phyloP scores from a whole-genome alignment of 768 basidiomycete genomes.

The Xerocomellus chrysenteron region DNA sequence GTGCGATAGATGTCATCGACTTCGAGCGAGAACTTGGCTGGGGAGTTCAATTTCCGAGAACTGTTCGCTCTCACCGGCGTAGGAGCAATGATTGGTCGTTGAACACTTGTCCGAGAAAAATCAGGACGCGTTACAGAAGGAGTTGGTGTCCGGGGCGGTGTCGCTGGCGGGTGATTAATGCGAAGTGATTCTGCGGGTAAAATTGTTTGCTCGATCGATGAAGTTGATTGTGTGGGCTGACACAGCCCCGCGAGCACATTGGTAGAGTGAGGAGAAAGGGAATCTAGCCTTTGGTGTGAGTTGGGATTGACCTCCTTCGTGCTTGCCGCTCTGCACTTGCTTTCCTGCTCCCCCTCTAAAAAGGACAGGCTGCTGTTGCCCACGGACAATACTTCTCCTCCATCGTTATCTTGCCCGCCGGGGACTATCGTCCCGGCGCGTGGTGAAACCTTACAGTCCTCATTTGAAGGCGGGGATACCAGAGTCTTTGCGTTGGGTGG shows the following conservation, averaged over 20 bases:
- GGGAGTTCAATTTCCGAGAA: conserved; percentile 21
- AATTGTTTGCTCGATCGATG: conserved; percentile 13
- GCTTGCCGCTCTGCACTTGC: conserved; percentile 36
- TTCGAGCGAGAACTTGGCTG: conserved; percentile 36
- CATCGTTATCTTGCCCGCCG: neutral
- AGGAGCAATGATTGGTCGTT: conserved; percentile 30
- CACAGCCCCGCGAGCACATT: conserved; percentile 41
- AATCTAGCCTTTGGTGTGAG: conserved; percentile 46
- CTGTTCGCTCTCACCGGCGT: conserved; percentile 26
- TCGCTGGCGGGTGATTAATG: conserved; percentile 22
- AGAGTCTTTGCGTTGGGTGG: conserved; percentile 11
- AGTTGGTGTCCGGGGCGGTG: conserved; percentile 18
- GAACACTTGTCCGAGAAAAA: conserved; percentile 19
- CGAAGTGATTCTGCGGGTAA: conserved; percentile 4
- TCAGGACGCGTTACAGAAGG: conserved; percentile 12
- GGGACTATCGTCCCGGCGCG: neutral
- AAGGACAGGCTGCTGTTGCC: neutral
- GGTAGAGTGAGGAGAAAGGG: conserved; percentile 60
- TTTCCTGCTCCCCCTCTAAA: conserved; percentile 12
- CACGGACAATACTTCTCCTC: neutral
- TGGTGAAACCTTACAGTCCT: conserved; percentile 19
- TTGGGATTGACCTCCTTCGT: conserved; percentile 2
- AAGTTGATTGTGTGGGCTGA: conserved; percentile 21
- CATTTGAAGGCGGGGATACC: conserved; percentile 20
- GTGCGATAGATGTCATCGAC: conserved; percentile 45